These are phyloP conservation scores for Puccinia sorghi DNA, from an alignment of 1,284 basidiomycete species.

Conservation along the genomic window DNA sequence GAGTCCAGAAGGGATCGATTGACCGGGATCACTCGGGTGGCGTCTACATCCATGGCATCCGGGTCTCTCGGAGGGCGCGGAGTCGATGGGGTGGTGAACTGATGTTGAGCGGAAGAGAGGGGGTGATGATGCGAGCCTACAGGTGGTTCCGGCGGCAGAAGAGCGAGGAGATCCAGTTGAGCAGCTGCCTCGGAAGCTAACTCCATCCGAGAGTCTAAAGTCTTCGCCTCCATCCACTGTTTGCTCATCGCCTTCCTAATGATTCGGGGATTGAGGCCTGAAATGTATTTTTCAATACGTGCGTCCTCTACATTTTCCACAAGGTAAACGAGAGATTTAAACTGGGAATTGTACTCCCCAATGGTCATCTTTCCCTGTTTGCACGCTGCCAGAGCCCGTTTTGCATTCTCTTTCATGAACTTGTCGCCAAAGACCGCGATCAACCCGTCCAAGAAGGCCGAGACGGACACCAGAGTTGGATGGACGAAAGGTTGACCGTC, in stretches of 20 bases:
- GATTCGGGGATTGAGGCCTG: not conserved
- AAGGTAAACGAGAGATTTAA: not conserved
- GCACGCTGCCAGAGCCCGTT: not conserved
- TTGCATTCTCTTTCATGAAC: too few species aligned
- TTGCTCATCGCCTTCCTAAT: not conserved
- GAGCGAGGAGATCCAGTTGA: not conserved
- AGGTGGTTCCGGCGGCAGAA: not conserved
- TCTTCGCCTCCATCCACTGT: not conserved
- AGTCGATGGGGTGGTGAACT: not conserved
- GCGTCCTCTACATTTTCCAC: not conserved
- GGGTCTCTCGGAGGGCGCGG: not conserved
- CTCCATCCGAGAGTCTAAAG: not conserved
- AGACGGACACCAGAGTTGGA: not conserved
- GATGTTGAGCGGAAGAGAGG: too few species aligned
- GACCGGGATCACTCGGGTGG: too few species aligned
- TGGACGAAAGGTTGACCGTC: not conserved
- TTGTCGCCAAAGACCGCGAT: not conserved
- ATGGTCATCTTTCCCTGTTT: conserved; percentile 9
- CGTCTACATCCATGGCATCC: conserved; percentile 1
- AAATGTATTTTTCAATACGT: not conserved
- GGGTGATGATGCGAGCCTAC: too few species aligned
- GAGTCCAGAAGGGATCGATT: not conserved
- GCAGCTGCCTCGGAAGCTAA: not conserved
- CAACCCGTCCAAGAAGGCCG: not conserved
- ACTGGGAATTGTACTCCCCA: too few species aligned